Conservation (phyloP, 2,329 filamentous ascomycete species). For the Xylaria sp. region DNA sequence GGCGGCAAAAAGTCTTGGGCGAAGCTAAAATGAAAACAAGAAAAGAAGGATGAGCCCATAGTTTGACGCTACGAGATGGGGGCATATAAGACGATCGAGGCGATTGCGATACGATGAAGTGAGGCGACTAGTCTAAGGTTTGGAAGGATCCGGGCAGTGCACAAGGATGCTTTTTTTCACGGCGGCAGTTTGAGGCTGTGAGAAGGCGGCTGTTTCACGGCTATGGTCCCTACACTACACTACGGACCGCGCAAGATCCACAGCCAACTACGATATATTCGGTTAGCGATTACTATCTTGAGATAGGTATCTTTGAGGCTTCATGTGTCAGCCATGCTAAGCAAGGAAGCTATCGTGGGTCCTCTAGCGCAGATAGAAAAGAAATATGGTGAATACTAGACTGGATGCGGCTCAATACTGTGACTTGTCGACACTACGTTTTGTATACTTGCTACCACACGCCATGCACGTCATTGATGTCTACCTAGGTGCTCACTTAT, state of each 20-base stretch:
- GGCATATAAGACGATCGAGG: not conserved
- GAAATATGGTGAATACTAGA: not conserved
- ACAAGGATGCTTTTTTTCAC: constrained; percentile 8
- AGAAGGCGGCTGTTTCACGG: constrained; percentile 25
- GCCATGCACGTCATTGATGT: constrained; percentile 1
- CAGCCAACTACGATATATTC: constrained; percentile 1
- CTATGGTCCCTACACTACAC: not conserved
- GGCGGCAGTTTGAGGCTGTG: constrained; percentile 29
- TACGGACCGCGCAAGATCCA: constrained; percentile 5
- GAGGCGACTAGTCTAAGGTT: not conserved
- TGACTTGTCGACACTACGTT: not conserved
- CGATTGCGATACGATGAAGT: not conserved
- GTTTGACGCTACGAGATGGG: not conserved
- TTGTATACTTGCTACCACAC: not conserved
- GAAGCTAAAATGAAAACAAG: not conserved
- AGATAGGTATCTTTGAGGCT: constrained; percentile 1
- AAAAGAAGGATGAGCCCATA: not conserved
- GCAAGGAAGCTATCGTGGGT: constrained; percentile 10
- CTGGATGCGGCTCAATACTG: constrained; percentile 1
- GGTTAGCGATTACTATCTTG: not conserved
- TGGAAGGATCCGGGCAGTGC: constrained; percentile 17
- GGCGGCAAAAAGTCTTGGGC: not conserved
- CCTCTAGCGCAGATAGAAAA: not conserved
- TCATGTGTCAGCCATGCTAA: constrained; percentile 1
- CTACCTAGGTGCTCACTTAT: not conserved